Base-by-base conservation (phyloP, 2,329 filamentous ascomycete species). In the Colletotrichum gigasporum region DNA sequence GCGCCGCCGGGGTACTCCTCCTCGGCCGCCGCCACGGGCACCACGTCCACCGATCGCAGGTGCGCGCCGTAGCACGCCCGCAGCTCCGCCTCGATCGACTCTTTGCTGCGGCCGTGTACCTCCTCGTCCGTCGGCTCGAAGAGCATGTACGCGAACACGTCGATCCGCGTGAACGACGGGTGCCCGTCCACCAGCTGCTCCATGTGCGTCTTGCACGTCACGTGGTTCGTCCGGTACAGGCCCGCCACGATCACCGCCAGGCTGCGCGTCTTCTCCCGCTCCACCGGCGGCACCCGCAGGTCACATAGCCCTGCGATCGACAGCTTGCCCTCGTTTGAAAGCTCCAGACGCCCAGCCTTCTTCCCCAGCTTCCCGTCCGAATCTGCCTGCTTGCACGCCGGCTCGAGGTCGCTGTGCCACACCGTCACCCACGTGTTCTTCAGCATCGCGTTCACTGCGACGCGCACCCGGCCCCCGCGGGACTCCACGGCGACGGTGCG, bases 401-500 rank as follows among this genome's bases (percentile, higher is more conserved):
- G 52, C 14, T 47, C 45, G 3, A 68, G 47, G 30, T 68, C 65
- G 35, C 67, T 68, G 28, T 68, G 67, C 67, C 65, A 68, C 2
- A 67, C 39, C 20, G 28, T 51, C 30, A 42, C 30, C 62, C 62
- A 65, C 2, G 48, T 56, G n/a, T 65, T 65, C 26, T 55, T 37
- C 35, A 63, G 32, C 28, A 53, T 41, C 30, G 56, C 48, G 16
- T 57, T 54, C 4, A 67, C n/a, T 0, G 44, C 45, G 34, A 67
- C 16, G 12, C 58, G 56, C 11, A 53, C 4, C 16, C 47, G 63
- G 14, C 52, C 63, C 7, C 45, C 26, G 11, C 50, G 14, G 5
- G 32, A 47, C 24, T 65, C 44, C 9, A 67, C 16, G 7, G 26
- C 20, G 9, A 67, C 37, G 10, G 26, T 63, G 20, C 57, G 63